These are phyloP conservation scores for Aspergillus conjunctus DNA, from an alignment of 495 filamentous ascomycete species.

Conservation along the genomic window DNA sequence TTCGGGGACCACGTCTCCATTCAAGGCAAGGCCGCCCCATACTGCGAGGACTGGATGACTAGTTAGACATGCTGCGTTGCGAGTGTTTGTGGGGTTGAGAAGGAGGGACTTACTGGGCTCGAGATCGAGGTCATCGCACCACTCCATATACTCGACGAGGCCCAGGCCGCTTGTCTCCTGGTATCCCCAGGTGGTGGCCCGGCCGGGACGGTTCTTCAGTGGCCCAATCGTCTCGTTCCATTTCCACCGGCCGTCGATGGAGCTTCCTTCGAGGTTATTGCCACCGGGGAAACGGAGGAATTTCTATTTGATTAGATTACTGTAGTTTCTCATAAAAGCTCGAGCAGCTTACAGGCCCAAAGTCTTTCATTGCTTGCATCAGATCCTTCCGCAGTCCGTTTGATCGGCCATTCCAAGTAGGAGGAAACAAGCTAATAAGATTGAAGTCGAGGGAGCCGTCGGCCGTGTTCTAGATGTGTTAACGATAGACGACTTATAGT, in stretches of 20 bases:
- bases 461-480: constrained; percentile 35
- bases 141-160: constrained; percentile 62
- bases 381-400: constrained; percentile 63
- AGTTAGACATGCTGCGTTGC: background rate
- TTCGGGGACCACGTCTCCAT: constrained; percentile 44
- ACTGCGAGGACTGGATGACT: constrained; percentile 52
- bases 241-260: constrained; percentile 53
- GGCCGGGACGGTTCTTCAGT: constrained; percentile 61
- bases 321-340: constrained; percentile 50
- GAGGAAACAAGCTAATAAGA: constrained; percentile 66
- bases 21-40: constrained; percentile 61
- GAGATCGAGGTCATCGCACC: constrained; percentile 63
- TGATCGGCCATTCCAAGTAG: constrained; percentile 49
- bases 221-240: constrained; percentile 70
- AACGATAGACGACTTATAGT: background rate
- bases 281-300: constrained; percentile 68
- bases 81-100: background rate
- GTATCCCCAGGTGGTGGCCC: constrained; percentile 20
- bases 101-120: constrained; percentile 45
- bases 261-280: constrained; percentile 53
- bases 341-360: constrained; percentile 43
- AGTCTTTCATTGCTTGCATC: constrained; percentile 10
- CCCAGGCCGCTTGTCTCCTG: constrained; percentile 2
- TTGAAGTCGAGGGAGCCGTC: constrained; percentile 62
- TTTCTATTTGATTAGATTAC: background rate